Evolutionary conservation across 1,139 yeast species (phyloP).

Genomic region (Debaryomyces psychrophilus): DNA sequence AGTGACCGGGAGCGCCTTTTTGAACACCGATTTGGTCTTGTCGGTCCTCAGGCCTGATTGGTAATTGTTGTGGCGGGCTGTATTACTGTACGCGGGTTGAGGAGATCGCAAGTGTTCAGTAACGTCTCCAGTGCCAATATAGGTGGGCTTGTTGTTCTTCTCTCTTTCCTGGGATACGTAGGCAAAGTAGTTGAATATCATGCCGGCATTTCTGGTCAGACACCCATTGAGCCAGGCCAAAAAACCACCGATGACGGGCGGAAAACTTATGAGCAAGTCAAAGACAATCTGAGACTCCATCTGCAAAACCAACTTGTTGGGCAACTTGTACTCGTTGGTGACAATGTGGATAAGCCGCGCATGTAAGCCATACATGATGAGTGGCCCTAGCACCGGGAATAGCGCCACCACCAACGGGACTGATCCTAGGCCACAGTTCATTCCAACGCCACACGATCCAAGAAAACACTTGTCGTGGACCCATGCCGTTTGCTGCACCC

Average conservation of each 20-base stretch:
- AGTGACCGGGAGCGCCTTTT: neutral
- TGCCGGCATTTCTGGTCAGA: conserved; percentile 86
- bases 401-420: conserved; percentile 69
- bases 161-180: conserved; percentile 39
- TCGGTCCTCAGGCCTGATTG: neutral
- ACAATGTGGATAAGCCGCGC: conserved; percentile 65
- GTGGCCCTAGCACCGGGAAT: conserved; percentile 78
- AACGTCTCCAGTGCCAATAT: conserved; percentile 25
- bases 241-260: conserved; percentile 78
- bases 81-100: conserved; percentile 4
- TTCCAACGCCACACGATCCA: conserved; percentile 70
- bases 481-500: conserved; percentile 81
- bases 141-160: conserved; percentile 23
- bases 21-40: neutral
- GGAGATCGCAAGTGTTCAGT: conserved; percentile 10
- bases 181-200: conserved; percentile 58
- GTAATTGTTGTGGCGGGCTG: neutral
- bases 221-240: conserved; percentile 83
- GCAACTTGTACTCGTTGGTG: conserved; percentile 56
- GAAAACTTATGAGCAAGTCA: conserved; percentile 72
- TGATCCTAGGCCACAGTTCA: conserved; percentile 78
- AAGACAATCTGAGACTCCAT: conserved; percentile 73
- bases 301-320: conserved; percentile 60
- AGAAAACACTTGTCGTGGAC: conserved; percentile 76
- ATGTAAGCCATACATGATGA: conserved; percentile 77